These are phyloP conservation scores for Ceratocystis huliohia DNA, from an alignment of 2,329 filamentous ascomycete species.

Conservation along the genomic window DNA sequence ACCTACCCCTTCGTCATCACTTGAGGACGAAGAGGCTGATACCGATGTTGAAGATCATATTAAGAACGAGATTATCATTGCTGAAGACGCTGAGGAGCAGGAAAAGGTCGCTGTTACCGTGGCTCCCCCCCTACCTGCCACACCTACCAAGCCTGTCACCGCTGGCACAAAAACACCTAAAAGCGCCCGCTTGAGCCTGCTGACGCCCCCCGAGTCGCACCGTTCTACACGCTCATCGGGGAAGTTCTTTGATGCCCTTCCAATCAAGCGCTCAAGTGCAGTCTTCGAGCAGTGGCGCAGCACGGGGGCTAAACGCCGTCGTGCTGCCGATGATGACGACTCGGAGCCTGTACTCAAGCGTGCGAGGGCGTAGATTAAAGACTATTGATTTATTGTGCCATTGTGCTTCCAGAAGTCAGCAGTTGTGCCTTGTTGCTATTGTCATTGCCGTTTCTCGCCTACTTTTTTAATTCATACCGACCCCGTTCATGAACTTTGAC, in stretches of 20 bases:
- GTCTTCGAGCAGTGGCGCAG: slow-evolving; percentile 20
- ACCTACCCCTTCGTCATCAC: slow-evolving; percentile 31
- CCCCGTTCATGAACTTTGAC: slow-evolving; percentile 1
- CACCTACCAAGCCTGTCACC: slow-evolving; percentile 28
- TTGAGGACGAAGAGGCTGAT: slow-evolving; percentile 47
- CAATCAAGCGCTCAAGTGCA: slow-evolving; percentile 41
- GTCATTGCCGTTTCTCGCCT: neutral
- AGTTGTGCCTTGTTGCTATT: neutral
- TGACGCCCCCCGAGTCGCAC: slow-evolving; percentile 49
- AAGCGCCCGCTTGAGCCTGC: slow-evolving; percentile 43
- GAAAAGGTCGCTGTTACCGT: slow-evolving; percentile 17
- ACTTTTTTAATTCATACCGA: neutral
- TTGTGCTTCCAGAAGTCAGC: no score
- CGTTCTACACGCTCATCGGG: slow-evolving; percentile 46
- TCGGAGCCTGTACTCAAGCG: slow-evolving; percentile 11
- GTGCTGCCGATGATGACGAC: slow-evolving; percentile 26
- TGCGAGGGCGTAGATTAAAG: slow-evolving; percentile 6
- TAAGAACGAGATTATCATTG: slow-evolving; percentile 24
- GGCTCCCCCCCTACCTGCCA: slow-evolving; percentile 26
- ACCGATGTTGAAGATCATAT: slow-evolving; percentile 45
- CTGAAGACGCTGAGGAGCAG: slow-evolving; percentile 23
- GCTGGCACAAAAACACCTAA: slow-evolving; percentile 35
- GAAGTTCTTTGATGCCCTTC: slow-evolving; percentile 37
- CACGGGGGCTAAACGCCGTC: slow-evolving; percentile 34
- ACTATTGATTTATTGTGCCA: neutral